Evolutionary conservation across 129 eudicot species (phyloP).

Genomic region (Artemisia tridentata): DNA sequence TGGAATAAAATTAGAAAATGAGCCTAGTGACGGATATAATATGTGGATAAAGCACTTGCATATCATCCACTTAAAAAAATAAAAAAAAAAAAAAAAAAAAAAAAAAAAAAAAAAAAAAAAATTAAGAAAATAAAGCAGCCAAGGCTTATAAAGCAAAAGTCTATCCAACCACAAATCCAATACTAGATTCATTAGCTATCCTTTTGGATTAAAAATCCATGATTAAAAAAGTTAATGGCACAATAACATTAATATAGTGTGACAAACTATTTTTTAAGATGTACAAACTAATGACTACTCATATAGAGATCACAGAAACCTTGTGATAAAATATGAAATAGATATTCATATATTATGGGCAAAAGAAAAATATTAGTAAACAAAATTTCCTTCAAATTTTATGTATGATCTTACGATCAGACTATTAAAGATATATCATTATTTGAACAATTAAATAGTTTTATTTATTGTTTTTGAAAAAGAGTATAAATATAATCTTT

Average conservation of each 20-base stretch:
- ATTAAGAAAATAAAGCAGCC: slow-evolving; percentile 19
- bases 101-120: not conserved
- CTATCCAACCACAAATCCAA: slow-evolving; percentile 23
- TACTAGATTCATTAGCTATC: slow-evolving; percentile 25
- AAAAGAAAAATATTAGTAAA: no score
- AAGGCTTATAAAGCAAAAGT: slow-evolving; percentile 28
- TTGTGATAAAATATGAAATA: not conserved
- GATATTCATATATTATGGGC: no score
- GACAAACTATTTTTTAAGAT: not conserved
- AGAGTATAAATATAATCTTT: no score
- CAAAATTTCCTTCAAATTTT: no score
- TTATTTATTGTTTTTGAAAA: no score
- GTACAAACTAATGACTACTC: not conserved
- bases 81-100: not conserved
- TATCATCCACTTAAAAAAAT: slow-evolving; percentile 32
- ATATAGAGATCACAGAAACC: not conserved
- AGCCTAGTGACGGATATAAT: slow-evolving; percentile 17
- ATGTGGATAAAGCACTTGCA: slow-evolving; percentile 31
- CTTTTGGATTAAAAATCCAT: not conserved
- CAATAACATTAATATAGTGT: not conserved
- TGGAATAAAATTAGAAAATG: not conserved
- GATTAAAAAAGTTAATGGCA: not conserved
- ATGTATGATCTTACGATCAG: no score
- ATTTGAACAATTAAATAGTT: no score
- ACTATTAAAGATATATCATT: no score